Evolutionary conservation across 495 filamentous ascomycete species (phyloP), one percentile per base, ranked within the genome.

Genomic region (Aspergillus baeticus): DNA sequence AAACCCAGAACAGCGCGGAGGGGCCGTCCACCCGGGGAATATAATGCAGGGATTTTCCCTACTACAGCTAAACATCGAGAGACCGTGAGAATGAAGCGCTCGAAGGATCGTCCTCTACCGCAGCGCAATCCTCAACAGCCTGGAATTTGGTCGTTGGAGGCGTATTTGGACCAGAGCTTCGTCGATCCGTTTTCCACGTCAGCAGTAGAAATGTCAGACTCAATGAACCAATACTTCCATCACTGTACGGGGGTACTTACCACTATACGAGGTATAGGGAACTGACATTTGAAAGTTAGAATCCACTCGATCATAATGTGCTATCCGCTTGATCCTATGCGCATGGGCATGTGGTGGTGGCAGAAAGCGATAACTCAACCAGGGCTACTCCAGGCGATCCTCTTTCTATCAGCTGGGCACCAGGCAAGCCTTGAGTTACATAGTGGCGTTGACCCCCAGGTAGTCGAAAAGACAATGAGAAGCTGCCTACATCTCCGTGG

Each of bases 311-410:
- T 52, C 10, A 37, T 37, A 29, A 41, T 37, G 5, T 52, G 50
- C 21, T 52, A 52, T 52, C 50, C 50, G 11, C 33, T 52, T 22
- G 50, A 52, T 41, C 29, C 50, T 5, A 52, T 36, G 7, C 35
- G 36, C 13, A 52, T 52, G 50, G 41, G 50, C n/a, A 52, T 52
- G 17, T 52, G 50, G 50, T 52, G 50, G 50, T 52, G 50, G 50
- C 50, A 52, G 36, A 42, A 42, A 20, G 50, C 50, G 5, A 52
- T 52, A 21, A 52, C 50, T 14, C 50, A 39, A 11, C 50, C 50
- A 26, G 50, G 35, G 7, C 36, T 52, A 18, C 50, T 52, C 8
- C 50, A 52, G 20, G 50, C 50, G 2, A 35, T 52, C 23, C 50
- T 52, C 36, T 52, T 52, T 37, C 50, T 52, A 13, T 41, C 50